Conservation (phyloP, 495 filamentous ascomycete species). For the Venustampulla echinocandica region DNA sequence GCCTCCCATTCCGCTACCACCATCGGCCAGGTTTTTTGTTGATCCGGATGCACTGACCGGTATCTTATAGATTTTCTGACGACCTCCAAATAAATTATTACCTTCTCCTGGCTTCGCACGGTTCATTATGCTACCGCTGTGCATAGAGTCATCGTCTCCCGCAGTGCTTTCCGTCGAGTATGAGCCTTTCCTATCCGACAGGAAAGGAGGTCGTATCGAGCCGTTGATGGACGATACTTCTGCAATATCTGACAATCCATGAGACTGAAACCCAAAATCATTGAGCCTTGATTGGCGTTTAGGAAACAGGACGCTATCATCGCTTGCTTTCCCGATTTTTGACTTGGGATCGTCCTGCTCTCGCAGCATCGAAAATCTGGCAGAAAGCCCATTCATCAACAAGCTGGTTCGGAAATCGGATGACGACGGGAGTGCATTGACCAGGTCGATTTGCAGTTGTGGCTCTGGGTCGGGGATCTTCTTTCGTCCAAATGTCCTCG, state of each 20-base stretch:
- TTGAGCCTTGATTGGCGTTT: constrained; percentile 68
- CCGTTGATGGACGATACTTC: constrained; percentile 76
- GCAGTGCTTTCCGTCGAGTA: constrained; percentile 36
- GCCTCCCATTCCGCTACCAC: constrained; percentile 53
- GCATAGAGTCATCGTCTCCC: constrained; percentile 55
- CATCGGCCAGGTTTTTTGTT: constrained; percentile 33
- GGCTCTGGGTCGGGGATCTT: constrained; percentile 42
- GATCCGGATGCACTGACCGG: constrained; percentile 43
- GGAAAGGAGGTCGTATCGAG: constrained; percentile 50
- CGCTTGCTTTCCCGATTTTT: constrained; percentile 83
- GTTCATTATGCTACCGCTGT: constrained; percentile 65
- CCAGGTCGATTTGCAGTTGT: constrained; percentile 62
- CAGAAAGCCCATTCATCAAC: constrained; percentile 89
- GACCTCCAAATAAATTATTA: constrained; percentile 89
- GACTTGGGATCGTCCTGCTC: constrained; percentile 88
- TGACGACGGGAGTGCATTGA: constrained; percentile 63
- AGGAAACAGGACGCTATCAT: constrained; percentile 83
- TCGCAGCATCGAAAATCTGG: constrained; percentile 90
- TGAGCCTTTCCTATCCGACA: constrained; percentile 15
- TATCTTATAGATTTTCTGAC: constrained; percentile 94
- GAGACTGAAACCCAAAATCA: constrained; percentile 35
- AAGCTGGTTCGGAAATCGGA: constrained; percentile 97
- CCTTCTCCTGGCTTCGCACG: constrained; percentile 78
- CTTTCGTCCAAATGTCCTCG: constrained; percentile 51
- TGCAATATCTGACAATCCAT: constrained; percentile 71